Base-by-base conservation (phyloP, 2,329 filamentous ascomycete genomes). In the Trichoderma cornu-damae region DNA sequence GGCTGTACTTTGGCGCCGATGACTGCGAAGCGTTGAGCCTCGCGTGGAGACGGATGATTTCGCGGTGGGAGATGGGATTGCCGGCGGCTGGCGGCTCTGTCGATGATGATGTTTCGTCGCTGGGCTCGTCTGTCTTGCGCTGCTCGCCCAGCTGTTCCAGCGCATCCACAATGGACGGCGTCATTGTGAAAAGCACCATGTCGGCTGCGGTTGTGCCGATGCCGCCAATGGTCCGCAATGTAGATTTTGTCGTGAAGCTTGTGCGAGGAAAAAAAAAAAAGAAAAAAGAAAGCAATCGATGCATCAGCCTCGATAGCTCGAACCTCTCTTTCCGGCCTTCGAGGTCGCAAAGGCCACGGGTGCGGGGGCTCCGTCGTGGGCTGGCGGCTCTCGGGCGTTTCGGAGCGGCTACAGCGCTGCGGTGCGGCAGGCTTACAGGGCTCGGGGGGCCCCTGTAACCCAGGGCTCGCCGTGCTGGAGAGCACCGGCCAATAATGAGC, bases 161-260 rank as follows among this genome's bases (percentile, higher is more conserved):
- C 0, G 80, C 86, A 69, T 83, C 82, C 72, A 86, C 82, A 28
- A 89, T 83, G 63, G 81, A 76, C 64, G 81, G 70, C 3, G 88
- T 92, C 78, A 90, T 87, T n/a, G 85, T 89, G 40, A 94, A 82
- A 42, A 88, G 77, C 16, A 92, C 88, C 89, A 93, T 93, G 2
- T 14, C 16, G 22, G 34, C 9, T 14, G 18, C 30, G 2, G 22
- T 12, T 26, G 3, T 20, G 6, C 7, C 30, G 16, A 5, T 46
- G 9, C 18, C 18, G 6, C 16, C n/a, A 7, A 44, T n/a, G 18
- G 26, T 16, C 7, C 16, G 16, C 11, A 24, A 18, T 42, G 35
- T 14, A 49, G 6, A 16, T 37, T 30, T 6, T 12, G 38, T 16
- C n/a, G 6, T 34, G 26, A 43, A 35, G 28, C 18, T 9, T n/a